These are phyloP conservation scores for Colletotrichum godetiae DNA, from an alignment of 2,329 filamentous ascomycete species.

Conservation along the genomic window DNA sequence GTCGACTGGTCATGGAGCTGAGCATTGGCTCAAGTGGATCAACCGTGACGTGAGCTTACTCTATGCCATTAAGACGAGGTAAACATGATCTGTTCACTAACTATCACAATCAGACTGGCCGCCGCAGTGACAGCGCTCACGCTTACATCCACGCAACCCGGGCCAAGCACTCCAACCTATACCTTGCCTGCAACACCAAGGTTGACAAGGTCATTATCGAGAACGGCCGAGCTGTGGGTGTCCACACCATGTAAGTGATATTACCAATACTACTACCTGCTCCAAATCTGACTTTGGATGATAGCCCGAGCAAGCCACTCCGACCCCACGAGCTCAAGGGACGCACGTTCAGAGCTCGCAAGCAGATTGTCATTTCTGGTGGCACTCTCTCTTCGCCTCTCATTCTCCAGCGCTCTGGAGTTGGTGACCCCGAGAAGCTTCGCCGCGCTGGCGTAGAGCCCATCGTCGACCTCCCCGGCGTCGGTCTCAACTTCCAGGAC, in stretches of 20 bases:
- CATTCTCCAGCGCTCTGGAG: conserved; percentile 80
- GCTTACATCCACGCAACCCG: conserved; percentile 83
- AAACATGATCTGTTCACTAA: not conserved
- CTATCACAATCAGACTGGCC: conserved; percentile 63
- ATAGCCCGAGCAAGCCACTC: conserved; percentile 72
- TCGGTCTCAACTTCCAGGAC: conserved; percentile 82
- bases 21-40: conserved; percentile 90
- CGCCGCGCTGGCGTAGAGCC: conserved; percentile 75
- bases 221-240: conserved; percentile 76
- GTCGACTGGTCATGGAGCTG: conserved; percentile 75
- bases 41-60: conserved; percentile 66
- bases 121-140: conserved; percentile 81
- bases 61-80: not conserved
- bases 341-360: conserved; percentile 73
- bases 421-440: conserved; percentile 79
- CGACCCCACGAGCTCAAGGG: conserved; percentile 62
- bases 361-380: conserved; percentile 79
- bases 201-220: conserved; percentile 82
- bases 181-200: conserved; percentile 80
- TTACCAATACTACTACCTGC: conserved; percentile 39
- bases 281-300: conserved; percentile 28
- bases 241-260: conserved; percentile 68
- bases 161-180: conserved; percentile 75
- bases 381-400: conserved; percentile 80
- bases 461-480: conserved; percentile 77